A percentile compares a stretch with the other conserved stretches of the same genome.
Conservation (phyloP, 2,329 filamentous ascomycete species). For the Clonostachys byssicola region DNA sequence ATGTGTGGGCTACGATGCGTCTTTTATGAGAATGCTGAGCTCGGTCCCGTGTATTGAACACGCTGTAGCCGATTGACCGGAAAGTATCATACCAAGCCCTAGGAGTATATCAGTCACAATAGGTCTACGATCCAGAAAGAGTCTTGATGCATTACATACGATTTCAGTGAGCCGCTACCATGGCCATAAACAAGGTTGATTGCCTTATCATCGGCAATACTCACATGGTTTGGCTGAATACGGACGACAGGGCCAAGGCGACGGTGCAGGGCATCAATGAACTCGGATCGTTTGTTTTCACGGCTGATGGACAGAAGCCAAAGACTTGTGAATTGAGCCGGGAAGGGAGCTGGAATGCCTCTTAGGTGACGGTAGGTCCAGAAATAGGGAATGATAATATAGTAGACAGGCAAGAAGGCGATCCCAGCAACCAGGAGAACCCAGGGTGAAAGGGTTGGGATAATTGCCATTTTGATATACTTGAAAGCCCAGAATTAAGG, state of each 20-base stretch:
- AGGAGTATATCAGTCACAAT: neutral
- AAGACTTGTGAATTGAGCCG: slow-evolving; percentile 5
- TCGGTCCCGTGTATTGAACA: slow-evolving; percentile 87
- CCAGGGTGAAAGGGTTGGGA: too few species aligned
- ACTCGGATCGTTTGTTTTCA: slow-evolving; percentile 3
- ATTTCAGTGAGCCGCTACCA: slow-evolving; percentile 7
- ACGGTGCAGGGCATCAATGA: slow-evolving; percentile 5
- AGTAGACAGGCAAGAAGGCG: slow-evolving; percentile 2
- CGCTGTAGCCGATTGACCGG: slow-evolving; percentile 76
- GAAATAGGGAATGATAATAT: slow-evolving; percentile 7
- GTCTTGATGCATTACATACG: too few species aligned
- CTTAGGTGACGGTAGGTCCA: slow-evolving; percentile 6
- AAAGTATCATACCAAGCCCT: slow-evolving; percentile 90
- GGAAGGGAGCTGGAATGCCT: slow-evolving; percentile 4
- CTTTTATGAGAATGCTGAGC: slow-evolving; percentile 82
- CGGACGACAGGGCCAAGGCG: slow-evolving; percentile 5
- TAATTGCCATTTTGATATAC: too few species aligned
- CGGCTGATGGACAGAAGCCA: slow-evolving; percentile 4
- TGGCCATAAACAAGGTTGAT: slow-evolving; percentile 6
- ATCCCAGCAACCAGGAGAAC: too few species aligned
- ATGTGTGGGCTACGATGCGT: slow-evolving; percentile 84
- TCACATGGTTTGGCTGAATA: slow-evolving; percentile 7
- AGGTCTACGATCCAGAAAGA: too few species aligned
- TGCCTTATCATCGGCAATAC: slow-evolving; percentile 5
- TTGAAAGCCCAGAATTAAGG: too few species aligned